A percentile compares a stretch with the other conserved stretches of the same genome.
Conservation (phyloP, 164 flowering plant genomes). For the Nelumbo lutea region DNA sequence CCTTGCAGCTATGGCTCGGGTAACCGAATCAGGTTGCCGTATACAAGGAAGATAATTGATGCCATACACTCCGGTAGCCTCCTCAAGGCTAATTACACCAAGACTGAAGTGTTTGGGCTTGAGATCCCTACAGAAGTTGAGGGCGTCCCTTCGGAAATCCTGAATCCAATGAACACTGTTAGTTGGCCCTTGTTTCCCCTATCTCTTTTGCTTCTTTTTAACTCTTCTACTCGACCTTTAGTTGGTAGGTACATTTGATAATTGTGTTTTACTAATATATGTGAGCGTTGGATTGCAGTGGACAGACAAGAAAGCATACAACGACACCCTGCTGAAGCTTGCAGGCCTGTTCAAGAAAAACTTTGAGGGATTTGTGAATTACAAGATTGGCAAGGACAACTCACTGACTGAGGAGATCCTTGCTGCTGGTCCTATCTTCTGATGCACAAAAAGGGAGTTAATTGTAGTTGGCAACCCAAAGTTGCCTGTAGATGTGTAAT, state of each 20-base stretch:
- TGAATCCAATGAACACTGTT: constrained; percentile 66
- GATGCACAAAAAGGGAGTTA: not conserved
- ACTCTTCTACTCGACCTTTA: not conserved
- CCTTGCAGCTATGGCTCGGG: constrained; percentile 62
- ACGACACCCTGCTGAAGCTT: constrained; percentile 23
- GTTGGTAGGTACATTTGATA: not conserved
- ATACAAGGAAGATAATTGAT: constrained; percentile 69
- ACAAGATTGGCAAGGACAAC: constrained; percentile 6
- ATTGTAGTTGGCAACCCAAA: too few relatives aligned
- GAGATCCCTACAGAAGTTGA: constrained; percentile 64
- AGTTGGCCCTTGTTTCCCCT: constrained; percentile 14
- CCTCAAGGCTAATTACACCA: constrained; percentile 43
- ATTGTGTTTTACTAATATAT: not conserved
- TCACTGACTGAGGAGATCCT: constrained; percentile 2
- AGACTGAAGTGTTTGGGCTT: constrained; percentile 62
- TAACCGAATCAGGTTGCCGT: constrained; percentile 54
- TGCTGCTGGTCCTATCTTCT: constrained; percentile 4
- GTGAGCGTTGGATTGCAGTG: constrained; percentile 33
- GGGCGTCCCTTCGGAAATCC: constrained; percentile 71
- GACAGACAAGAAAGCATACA: constrained; percentile 57
- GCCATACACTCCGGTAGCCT: constrained; percentile 76
- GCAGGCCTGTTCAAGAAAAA: constrained; percentile 4
- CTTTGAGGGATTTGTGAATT: constrained; percentile 1
- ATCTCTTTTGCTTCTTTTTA: not conserved
- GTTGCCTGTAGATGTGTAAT: too few relatives aligned